Base-by-base conservation (phyloP, 2,329 filamentous ascomycete genomes). In the Trichoderma polysporum region DNA sequence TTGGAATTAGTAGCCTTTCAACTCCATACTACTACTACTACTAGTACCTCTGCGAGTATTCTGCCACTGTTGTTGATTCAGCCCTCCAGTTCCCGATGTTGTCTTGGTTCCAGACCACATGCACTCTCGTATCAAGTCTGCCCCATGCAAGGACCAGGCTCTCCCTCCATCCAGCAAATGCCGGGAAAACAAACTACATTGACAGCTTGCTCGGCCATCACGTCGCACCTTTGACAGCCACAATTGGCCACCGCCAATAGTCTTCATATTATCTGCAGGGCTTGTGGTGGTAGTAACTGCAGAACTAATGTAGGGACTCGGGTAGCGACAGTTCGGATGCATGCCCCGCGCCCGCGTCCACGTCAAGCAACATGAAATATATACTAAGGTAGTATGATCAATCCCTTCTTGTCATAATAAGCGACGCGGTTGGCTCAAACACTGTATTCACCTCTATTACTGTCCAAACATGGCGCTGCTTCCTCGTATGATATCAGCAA, bases 161-260 rank as follows among this genome's bases (percentile, higher is more conserved):
- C 22, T 53, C 35, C 25, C 27, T 29, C 15, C 47, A 45, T 12
- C 59, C 27, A 41, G 15, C 35, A 41, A 19, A 4, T 39, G 5
- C 53, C 31, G 53, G n/a, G 17, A 7, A 9, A 27, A 27, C 27
- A 59, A 45, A 8, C n/a, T 50, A 9, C 47, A 53, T 53, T 8
- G 15, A 27, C 27, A 27, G 17, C 15, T n/a, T 29, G 50, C 27
- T 19, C n/a, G 13, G 27, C 29, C 7, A 29, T 63, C 60, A 25
- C 50, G 61, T 64, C 61, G 61, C 61, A 64, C 61, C 61, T 64
- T 64, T 22, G 50, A 19, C 50, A 64, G 61, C 50, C 61, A 54
- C 61, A 64, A 64, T 56, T 45, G 27, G 29, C 50, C 39, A 19
- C 15, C 25, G 39, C 22, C 50, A 56, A 54, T 63, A 63, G 47